Evolutionary conservation across 2,329 filamentous ascomycete species (phyloP).

Genomic region (Cadophora gregata): DNA sequence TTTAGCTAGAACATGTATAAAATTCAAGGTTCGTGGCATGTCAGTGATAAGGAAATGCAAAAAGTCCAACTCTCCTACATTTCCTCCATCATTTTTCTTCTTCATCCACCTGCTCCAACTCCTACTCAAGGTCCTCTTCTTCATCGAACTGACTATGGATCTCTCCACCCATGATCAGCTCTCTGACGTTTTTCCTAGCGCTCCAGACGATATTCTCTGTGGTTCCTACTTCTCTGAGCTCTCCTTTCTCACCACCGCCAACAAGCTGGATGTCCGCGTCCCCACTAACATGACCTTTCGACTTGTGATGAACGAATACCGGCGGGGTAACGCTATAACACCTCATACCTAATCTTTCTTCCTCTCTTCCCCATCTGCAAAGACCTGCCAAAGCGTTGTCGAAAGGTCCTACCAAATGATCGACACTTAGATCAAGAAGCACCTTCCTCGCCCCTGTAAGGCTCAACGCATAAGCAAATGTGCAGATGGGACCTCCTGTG

Average conservation of each 20-base stretch:
- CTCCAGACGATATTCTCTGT: slow-evolving; percentile 47
- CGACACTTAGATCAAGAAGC: slow-evolving; percentile 58
- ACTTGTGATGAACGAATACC: slow-evolving; percentile 46
- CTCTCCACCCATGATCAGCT: slow-evolving; percentile 4
- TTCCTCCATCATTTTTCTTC: neutral
- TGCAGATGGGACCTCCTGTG: slow-evolving; percentile 43
- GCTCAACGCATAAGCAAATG: slow-evolving; percentile 46
- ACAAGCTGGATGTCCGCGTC: slow-evolving; percentile 45
- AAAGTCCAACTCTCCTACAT: neutral
- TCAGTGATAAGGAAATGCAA: neutral
- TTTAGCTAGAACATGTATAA: neutral
- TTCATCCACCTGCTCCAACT: neutral
- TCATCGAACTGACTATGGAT: slow-evolving; percentile 18
- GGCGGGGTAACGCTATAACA: slow-evolving; percentile 46
- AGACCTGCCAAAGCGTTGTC: slow-evolving; percentile 45
- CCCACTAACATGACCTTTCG: slow-evolving; percentile 39
- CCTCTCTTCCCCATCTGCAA: slow-evolving; percentile 36
- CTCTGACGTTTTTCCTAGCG: slow-evolving; percentile 35
- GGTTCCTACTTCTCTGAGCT: slow-evolving; percentile 19
- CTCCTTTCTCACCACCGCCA: slow-evolving; percentile 29
- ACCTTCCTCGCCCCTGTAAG: slow-evolving; percentile 51
- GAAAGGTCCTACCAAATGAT: slow-evolving; percentile 42
- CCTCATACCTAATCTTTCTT: slow-evolving; percentile 41
- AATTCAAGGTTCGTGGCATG: neutral
- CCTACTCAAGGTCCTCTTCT: neutral